Conservation (phyloP, 768 basidiomycete species). For the Lentinula sp. region DNA sequence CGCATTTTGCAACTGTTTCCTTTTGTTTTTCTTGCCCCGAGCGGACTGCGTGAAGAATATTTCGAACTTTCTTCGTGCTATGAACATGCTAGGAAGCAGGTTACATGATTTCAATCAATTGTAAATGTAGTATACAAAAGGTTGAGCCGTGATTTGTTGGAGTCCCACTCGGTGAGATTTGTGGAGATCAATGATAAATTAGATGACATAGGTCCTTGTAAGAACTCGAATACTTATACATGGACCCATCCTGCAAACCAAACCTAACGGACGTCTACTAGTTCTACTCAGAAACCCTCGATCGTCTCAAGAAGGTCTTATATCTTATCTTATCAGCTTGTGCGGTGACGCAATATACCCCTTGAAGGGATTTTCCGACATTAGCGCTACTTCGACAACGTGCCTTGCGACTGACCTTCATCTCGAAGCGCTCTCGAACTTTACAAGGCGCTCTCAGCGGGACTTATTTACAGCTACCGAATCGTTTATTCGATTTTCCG, state of each 20-base stretch:
- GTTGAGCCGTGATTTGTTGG: not conserved
- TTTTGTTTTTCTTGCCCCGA: no score
- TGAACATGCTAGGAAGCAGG: no score
- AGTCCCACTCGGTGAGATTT: not conserved
- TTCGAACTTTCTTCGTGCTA: no score
- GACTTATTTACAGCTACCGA: not conserved
- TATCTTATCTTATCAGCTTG: not conserved
- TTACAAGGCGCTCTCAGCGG: not conserved
- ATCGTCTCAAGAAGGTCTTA: not conserved
- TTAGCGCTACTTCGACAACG: not conserved
- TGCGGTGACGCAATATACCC: not conserved
- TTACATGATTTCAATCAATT: not conserved
- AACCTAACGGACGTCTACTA: no score
- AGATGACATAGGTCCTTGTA: not conserved
- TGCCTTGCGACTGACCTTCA: slow-evolving; percentile 4
- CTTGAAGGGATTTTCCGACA: not conserved
- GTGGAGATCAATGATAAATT: not conserved
- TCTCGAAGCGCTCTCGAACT: not conserved
- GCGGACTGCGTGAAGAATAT: no score
- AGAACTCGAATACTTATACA: not conserved
- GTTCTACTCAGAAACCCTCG: no score
- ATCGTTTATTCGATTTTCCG: slow-evolving; percentile 1
- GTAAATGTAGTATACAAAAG: not conserved
- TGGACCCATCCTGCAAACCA: no score
- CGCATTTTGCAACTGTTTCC: no score